A percentile compares a stretch with the other conserved stretches of the same genome.
Conservation (phyloP, 495 filamentous ascomycete genomes). For the Staphylotrichum longicolle region DNA sequence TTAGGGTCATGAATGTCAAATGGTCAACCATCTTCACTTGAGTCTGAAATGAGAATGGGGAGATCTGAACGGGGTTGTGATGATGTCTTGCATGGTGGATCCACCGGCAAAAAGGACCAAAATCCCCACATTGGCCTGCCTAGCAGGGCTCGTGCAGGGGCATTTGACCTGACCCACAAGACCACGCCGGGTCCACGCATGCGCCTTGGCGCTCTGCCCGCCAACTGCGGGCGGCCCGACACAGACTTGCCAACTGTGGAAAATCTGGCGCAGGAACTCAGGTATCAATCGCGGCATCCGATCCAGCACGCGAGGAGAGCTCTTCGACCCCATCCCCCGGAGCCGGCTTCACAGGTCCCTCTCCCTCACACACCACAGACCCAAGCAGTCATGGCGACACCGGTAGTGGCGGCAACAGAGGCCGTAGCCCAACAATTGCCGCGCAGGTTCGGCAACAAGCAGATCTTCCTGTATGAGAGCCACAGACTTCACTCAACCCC, state of each 20-base stretch:
- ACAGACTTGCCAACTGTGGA: slow-evolving; percentile 1
- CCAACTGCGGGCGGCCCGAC: slow-evolving; percentile 20
- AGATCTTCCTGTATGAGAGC: slow-evolving; percentile 63
- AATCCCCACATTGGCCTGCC: too few relatives aligned
- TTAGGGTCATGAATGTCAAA: neutral
- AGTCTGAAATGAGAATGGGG: too few relatives aligned
- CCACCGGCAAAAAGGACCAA: too few relatives aligned
- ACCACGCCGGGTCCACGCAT: too few relatives aligned
- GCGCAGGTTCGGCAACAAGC: slow-evolving; percentile 53
- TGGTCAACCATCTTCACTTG: neutral
- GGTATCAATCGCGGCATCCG: neutral
- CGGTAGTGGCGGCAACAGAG: slow-evolving; percentile 21
- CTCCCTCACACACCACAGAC: neutral
- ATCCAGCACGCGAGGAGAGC: neutral
- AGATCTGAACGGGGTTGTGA: too few relatives aligned
- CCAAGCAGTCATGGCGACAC: slow-evolving; percentile 21
- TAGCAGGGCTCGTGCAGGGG: too few relatives aligned
- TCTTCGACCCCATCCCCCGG: neutral
- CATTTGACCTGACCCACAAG: too few relatives aligned
- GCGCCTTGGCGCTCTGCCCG: neutral
- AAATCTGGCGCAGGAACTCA: slow-evolving; percentile 9
- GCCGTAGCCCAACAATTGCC: slow-evolving; percentile 22
- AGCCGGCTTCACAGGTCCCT: neutral
- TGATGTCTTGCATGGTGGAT: too few relatives aligned
- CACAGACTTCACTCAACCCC: neutral